Conservation (phyloP, 1,284 basidiomycete species). For the Hemileia vastatrix region DNA sequence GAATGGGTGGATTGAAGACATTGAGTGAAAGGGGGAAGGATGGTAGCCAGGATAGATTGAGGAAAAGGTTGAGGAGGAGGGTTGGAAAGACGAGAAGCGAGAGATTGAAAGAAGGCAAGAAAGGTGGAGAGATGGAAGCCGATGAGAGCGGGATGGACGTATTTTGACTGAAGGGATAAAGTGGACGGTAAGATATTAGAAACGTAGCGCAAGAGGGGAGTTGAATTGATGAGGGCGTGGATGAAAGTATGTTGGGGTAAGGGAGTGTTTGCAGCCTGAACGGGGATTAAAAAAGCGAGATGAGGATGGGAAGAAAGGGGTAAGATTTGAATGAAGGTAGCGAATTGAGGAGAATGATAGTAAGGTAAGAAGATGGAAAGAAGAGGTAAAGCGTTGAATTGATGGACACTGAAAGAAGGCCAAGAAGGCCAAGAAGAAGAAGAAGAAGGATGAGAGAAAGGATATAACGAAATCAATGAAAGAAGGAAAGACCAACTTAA, state of each 20-base stretch:
- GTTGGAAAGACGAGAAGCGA: slow-evolving; percentile 36
- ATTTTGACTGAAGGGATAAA: slow-evolving; percentile 51
- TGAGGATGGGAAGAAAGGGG: slow-evolving; percentile 49
- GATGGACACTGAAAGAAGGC: slow-evolving; percentile 60
- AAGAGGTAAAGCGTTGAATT: slow-evolving; percentile 77
- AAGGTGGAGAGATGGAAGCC: slow-evolving; percentile 64
- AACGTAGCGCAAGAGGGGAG: slow-evolving; percentile 57
- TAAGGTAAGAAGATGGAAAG: slow-evolving; percentile 83
- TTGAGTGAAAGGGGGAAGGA: slow-evolving; percentile 12
- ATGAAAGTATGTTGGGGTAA: slow-evolving; percentile 61
- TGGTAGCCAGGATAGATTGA: slow-evolving; percentile 50
- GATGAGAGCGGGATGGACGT: slow-evolving; percentile 61
- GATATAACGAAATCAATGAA: background rate
- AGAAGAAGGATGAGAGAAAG: background rate
- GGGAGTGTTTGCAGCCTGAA: slow-evolving; percentile 62
- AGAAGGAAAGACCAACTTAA: slow-evolving; percentile 57
- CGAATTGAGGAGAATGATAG: slow-evolving; percentile 88
- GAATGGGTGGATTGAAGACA: slow-evolving; percentile 45
- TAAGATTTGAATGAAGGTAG: slow-evolving; percentile 80
- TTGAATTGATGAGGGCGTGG: slow-evolving; percentile 61
- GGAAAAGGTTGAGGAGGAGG: slow-evolving; percentile 61
- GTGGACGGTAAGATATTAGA: slow-evolving; percentile 54
- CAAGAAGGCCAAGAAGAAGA: background rate
- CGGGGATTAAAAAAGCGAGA: slow-evolving; percentile 52
- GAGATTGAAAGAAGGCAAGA: slow-evolving; percentile 51